Base-by-base conservation (phyloP, 768 basidiomycete species). In the Agrocybe pediades region DNA sequence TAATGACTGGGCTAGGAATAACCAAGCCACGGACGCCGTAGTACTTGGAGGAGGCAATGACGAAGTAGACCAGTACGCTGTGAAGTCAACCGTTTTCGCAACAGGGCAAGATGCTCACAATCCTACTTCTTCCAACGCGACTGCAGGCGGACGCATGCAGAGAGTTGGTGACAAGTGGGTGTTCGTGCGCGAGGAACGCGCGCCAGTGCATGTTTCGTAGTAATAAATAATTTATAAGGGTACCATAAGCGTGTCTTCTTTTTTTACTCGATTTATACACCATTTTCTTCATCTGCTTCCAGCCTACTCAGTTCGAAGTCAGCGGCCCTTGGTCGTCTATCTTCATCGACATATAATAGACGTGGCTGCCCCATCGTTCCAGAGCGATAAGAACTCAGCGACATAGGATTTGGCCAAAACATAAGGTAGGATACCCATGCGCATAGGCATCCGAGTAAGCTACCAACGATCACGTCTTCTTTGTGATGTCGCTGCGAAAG, bases 141-240 rank as follows among this genome's bases (percentile, higher is more conserved):
- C 68, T 26, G 56, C 65, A n/a, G n/a, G n/a, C 20, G 79, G 80
- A 25, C 73, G 78, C 54, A 90, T 90, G 88, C 82, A 84, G 70
- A 81, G 76, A 60, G 73, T 89, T 19, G 87, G 83, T 39, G 89
- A 85, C 68, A 83, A 79, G 62, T 90, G 88, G 90, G 70, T 85
- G 48, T 90, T 87, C 70, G 82, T 85, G 58, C 80, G 75, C 58
- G 77, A 75, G 54, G 55, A n/a, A n/a, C n/a, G 63, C 53, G 61
- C 61, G 11, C 11, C 33, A 55, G 61, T 61, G 57, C 67, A 67
- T 60, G 60, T 64, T 62, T 67, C 62, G 59, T 71, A 63, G 53
- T 44, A 45, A 42, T 53, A 49, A 17, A 51, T 46, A 58, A 43
- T 51, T 46, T 49, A 48, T 25, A 46, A 52, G 53, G 47, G 56